These are phyloP conservation scores for Wallacemonas sp. DNA, from an alignment of 208 protist species.

Conservation along the genomic window DNA sequence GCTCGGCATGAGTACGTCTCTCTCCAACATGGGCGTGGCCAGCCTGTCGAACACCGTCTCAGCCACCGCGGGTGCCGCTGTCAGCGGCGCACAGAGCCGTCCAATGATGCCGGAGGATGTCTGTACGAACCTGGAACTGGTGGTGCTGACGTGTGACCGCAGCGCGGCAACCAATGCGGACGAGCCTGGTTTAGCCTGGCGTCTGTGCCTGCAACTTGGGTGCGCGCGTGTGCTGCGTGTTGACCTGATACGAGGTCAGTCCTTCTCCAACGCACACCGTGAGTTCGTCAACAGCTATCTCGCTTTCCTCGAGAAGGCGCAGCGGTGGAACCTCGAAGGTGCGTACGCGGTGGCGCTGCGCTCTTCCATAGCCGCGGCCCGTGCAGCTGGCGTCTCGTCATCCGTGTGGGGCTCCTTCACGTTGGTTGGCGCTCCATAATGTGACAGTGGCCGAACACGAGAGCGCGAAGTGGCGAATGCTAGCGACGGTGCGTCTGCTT, in stretches of 20 bases:
- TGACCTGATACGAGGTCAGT: conserved; percentile 35
- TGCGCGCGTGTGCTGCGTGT: conserved; percentile 73
- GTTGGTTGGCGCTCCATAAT: conserved; percentile 67
- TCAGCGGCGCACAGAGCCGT: neutral
- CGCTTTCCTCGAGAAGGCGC: conserved; percentile 33
- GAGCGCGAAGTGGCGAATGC: neutral
- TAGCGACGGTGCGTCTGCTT: no score
- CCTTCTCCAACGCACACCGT: conserved; percentile 44
- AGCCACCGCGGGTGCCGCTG: neutral
- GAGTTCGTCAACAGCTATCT: conserved; percentile 61
- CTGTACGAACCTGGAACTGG: conserved; percentile 37
- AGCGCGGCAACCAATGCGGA: conserved; percentile 23
- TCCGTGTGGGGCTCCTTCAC: conserved; percentile 74
- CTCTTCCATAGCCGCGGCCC: conserved; percentile 42
- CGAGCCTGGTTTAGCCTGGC: conserved; percentile 42
- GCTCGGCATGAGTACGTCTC: neutral
- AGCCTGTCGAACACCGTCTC: neutral
- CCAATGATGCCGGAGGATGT: neutral
- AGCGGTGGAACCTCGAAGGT: conserved; percentile 40
- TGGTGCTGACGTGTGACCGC: conserved; percentile 59
- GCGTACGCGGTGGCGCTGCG: conserved; percentile 81
- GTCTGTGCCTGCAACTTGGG: conserved; percentile 61
- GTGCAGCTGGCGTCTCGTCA: conserved; percentile 23
- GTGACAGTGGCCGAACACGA: neutral
- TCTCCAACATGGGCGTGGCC: neutral